These are phyloP conservation scores for Komagataea norvegica DNA, from an alignment of 1,139 yeast genomes.

Conservation along the genomic window DNA sequence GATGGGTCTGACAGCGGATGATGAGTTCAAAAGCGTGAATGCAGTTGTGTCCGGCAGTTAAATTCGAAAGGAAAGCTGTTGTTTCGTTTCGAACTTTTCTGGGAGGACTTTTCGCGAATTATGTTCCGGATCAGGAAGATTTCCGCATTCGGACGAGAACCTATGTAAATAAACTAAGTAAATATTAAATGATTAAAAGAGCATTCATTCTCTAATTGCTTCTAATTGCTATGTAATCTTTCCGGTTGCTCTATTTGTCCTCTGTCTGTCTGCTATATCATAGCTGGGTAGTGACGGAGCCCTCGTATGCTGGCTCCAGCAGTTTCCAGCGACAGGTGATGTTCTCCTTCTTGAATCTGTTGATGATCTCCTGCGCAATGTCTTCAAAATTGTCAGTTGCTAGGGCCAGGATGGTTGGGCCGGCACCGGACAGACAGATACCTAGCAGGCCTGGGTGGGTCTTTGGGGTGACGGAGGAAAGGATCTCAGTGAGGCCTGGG, in stretches of 20 bases:
- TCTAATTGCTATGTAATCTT: too few species aligned
- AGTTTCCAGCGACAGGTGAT: constrained; percentile 79
- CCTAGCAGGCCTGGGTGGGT: constrained; percentile 85
- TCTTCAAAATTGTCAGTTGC: constrained; percentile 84
- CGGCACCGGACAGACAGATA: constrained; percentile 94
- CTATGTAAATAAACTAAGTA: too few species aligned
- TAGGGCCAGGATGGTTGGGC: constrained; percentile 91
- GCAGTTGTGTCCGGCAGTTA: too few species aligned
- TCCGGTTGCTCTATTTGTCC: too few species aligned
- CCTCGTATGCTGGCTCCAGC: constrained; percentile 81
- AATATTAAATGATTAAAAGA: too few species aligned
- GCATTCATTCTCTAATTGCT: too few species aligned
- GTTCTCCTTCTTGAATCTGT: constrained; percentile 59
- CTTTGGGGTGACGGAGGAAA: constrained; percentile 76
- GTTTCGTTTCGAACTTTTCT: too few species aligned
- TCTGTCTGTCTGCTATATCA: too few species aligned
- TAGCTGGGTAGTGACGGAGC: constrained; percentile 48
- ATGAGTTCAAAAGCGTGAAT: too few species aligned
- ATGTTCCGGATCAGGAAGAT: neutral
- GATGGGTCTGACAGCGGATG: too few species aligned
- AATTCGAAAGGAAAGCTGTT: too few species aligned
- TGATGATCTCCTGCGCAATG: constrained; percentile 74
- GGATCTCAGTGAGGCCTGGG: constrained; percentile 83
- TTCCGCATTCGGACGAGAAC: neutral
- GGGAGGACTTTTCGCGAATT: too few species aligned